Conservation (phyloP, 805 yeast genomes). For the Ogataea henricii region DNA sequence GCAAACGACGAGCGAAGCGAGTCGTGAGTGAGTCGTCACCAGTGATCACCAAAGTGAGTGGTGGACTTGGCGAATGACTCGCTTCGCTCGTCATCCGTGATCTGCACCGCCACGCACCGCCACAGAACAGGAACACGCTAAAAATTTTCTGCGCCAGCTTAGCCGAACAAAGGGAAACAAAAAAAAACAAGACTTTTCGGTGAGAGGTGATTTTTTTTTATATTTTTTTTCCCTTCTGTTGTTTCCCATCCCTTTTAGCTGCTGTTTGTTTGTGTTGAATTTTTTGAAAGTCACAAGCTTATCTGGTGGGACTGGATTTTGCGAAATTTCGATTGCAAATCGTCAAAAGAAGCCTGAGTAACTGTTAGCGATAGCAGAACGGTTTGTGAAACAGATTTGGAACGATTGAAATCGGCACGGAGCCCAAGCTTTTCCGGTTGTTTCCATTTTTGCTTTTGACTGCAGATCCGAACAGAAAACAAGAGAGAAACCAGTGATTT, state of each 20-base stretch:
- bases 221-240: too few species aligned
- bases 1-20: too few species aligned
- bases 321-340: not conserved
- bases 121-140: not conserved
- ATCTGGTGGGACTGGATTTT: not conserved
- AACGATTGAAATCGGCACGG: not conserved
- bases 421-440: not conserved
- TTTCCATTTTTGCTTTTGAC: not conserved
- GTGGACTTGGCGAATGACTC: not conserved
- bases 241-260: conserved; percentile 6
- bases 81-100: conserved; percentile 1
- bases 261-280: conserved; percentile 5
- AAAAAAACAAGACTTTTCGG: too few species aligned
- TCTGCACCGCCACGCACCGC: not conserved
- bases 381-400: not conserved
- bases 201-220: not conserved
- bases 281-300: not conserved
- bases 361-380: not conserved
- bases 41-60: too few species aligned
- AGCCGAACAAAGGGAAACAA: not conserved
- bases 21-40: too few species aligned
- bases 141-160: conserved; percentile 4
- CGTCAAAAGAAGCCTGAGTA: not conserved
- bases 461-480: not conserved
- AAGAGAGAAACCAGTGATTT: not conserved